phyloP scores from a whole-genome alignment of 1,284 basidiomycete species.

The Papiliotrema fonsecae region DNA sequence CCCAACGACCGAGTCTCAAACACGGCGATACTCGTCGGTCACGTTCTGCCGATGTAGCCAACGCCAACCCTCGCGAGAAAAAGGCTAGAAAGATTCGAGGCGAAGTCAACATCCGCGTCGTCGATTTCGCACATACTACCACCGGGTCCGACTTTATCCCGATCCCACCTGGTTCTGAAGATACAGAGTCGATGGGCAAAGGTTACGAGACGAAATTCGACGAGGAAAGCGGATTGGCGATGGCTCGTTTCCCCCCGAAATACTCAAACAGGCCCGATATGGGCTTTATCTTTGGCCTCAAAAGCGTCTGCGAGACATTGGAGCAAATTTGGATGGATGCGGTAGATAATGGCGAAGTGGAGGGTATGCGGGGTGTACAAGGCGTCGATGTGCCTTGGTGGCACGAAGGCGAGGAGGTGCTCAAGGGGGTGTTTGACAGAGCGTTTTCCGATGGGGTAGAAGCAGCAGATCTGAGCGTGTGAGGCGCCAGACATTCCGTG shows the following conservation, averaged over 20 bases:
- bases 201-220: conserved; percentile 79
- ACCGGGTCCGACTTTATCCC: conserved; percentile 87
- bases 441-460: conserved; percentile 1
- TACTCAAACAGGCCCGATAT: conserved; percentile 83
- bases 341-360: conserved; percentile 14
- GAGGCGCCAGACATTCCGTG: neutral
- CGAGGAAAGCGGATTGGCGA: conserved; percentile 68
- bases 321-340: conserved; percentile 73
- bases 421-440: neutral
- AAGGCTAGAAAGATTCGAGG: conserved; percentile 50
- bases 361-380: neutral
- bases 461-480: neutral
- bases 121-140: conserved; percentile 98
- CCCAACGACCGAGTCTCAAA: neutral
- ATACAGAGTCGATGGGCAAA: conserved; percentile 54
- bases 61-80: conserved; percentile 11
- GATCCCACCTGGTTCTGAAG: conserved; percentile 29
- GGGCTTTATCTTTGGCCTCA: conserved; percentile 88
- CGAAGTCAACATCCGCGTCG: conserved; percentile 90
- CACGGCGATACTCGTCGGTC: neutral
- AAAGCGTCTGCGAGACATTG: conserved; percentile 68
- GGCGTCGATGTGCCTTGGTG: neutral
- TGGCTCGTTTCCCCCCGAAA: conserved; percentile 87
- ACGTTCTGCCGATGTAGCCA: conserved; percentile 13
- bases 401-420: neutral